Evolutionary conservation across 768 basidiomycete species (phyloP).

Genomic region (Kwoniella newhampshirensis): DNA sequence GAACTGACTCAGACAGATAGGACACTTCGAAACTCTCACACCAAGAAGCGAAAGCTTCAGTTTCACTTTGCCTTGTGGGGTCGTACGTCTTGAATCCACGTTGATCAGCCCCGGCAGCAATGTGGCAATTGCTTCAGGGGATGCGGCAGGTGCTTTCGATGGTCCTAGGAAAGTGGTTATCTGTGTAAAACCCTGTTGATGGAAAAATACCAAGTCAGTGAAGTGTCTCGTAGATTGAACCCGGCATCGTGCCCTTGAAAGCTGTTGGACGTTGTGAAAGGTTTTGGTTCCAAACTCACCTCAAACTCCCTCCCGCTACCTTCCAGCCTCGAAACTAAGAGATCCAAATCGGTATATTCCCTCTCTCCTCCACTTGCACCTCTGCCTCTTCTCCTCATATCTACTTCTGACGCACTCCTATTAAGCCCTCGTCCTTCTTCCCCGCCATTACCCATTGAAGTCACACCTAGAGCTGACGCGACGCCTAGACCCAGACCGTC

Average conservation of each 20-base stretch:
- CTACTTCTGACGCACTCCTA: constrained; percentile 3
- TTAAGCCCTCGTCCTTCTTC: not conserved
- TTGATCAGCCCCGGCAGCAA: constrained; percentile 56
- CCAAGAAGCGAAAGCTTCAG: constrained; percentile 68
- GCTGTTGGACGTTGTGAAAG: constrained; percentile 5
- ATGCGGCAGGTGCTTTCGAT: constrained; percentile 51
- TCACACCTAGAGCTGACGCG: too few species aligned
- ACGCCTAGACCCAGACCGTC: too few species aligned
- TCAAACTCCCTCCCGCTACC: constrained; percentile 65
- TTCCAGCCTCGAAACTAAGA: constrained; percentile 63
- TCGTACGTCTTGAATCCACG: constrained; percentile 63
- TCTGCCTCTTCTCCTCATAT: not conserved
- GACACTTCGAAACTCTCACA: constrained; percentile 66
- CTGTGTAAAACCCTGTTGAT: constrained; percentile 60
- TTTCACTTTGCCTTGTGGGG: constrained; percentile 68
- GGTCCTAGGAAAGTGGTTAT: constrained; percentile 67
- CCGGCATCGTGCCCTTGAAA: not conserved
- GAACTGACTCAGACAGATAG: constrained; percentile 72
- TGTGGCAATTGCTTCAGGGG: constrained; percentile 35
- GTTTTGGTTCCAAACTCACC: constrained; percentile 57
- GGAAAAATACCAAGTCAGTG: not conserved
- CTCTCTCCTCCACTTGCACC: constrained; percentile 10
- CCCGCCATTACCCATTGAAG: not conserved
- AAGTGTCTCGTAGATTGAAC: not conserved
- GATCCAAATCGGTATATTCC: constrained; percentile 65